These are phyloP conservation scores for Nemania serpens DNA, from an alignment of 2,329 filamentous ascomycete species.

Conservation along the genomic window DNA sequence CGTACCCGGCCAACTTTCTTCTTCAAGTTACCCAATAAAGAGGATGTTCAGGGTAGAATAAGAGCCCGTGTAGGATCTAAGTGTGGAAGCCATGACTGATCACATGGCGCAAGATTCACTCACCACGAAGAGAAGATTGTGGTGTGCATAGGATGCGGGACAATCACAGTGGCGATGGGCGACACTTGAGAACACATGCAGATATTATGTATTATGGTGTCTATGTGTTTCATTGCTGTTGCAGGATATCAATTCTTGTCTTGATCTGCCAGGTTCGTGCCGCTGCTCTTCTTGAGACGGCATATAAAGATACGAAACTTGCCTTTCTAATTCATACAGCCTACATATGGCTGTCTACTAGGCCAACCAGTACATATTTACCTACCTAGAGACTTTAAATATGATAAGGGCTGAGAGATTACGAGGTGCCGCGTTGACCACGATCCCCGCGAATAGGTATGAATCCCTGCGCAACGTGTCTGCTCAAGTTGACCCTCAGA, in stretches of 20 bases:
- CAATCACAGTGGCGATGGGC: constrained; percentile 1
- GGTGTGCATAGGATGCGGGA: not conserved
- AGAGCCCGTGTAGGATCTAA: not conserved
- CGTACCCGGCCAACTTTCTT: not conserved
- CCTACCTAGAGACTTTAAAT: not conserved
- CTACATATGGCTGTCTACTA: not conserved
- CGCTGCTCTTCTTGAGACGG: constrained; percentile 3
- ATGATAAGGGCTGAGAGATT: not conserved
- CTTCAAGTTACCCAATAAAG: not conserved
- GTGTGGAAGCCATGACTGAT: too few relatives aligned
- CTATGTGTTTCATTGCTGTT: constrained; percentile 21
- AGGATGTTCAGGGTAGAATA: not conserved
- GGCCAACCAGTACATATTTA: not conserved
- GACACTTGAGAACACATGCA: constrained; percentile 13
- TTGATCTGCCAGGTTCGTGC: not conserved
- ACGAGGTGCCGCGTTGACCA: not conserved
- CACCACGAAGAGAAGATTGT: not conserved
- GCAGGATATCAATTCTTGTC: constrained; percentile 1
- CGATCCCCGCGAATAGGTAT: constrained; percentile 5
- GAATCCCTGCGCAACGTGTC: not conserved
- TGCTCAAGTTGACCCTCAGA: not conserved
- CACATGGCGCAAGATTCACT: not conserved
- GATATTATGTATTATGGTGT: constrained; percentile 9
- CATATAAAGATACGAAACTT: constrained; percentile 14
- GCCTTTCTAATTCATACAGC: constrained; percentile 7